A percentile compares a stretch with the other conserved stretches of the same genome.
These are phyloP conservation scores for Penicillium vulpinum DNA, from an alignment of 2,329 filamentous ascomycete species.

Conservation along the genomic window DNA sequence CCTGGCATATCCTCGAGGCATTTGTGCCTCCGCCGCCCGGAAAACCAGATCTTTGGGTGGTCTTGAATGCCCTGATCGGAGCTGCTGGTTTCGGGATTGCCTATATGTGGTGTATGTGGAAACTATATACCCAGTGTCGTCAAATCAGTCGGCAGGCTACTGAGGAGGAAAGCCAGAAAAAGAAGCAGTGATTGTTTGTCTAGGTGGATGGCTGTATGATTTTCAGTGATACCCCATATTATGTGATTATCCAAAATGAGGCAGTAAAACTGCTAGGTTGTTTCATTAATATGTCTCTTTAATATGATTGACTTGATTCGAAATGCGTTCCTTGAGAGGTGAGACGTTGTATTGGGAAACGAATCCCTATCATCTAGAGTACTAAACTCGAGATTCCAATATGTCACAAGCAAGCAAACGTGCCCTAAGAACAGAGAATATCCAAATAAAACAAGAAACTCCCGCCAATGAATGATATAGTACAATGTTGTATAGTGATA, in stretches of 20 bases:
- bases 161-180: slow-evolving; percentile 34
- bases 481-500: slow-evolving; percentile 21
- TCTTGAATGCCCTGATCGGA: slow-evolving; percentile 83
- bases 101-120: slow-evolving; percentile 88
- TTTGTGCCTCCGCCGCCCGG: slow-evolving; percentile 65
- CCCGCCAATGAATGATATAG: slow-evolving; percentile 24
- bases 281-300: slow-evolving; percentile 6
- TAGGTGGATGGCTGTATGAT: slow-evolving; percentile 9
- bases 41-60: slow-evolving; percentile 94
- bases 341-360: slow-evolving; percentile 19
- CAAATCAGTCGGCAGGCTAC: slow-evolving; percentile 25
- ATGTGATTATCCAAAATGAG: slow-evolving; percentile 1
- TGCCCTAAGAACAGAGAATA: slow-evolving; percentile 3
- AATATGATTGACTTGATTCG: background rate
- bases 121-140: slow-evolving; percentile 44
- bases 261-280: slow-evolving; percentile 10
- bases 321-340: slow-evolving; percentile 5
- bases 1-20: slow-evolving; percentile 77
- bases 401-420: slow-evolving; percentile 8
- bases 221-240: slow-evolving; percentile 33
- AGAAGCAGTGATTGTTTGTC: slow-evolving; percentile 31
- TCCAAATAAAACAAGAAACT: slow-evolving; percentile 14
- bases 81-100: slow-evolving; percentile 81
- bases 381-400: slow-evolving; percentile 8
- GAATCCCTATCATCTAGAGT: background rate